Conservation (phyloP, 169 alveolate genomes). For the Toxoplasma gondii region DNA sequence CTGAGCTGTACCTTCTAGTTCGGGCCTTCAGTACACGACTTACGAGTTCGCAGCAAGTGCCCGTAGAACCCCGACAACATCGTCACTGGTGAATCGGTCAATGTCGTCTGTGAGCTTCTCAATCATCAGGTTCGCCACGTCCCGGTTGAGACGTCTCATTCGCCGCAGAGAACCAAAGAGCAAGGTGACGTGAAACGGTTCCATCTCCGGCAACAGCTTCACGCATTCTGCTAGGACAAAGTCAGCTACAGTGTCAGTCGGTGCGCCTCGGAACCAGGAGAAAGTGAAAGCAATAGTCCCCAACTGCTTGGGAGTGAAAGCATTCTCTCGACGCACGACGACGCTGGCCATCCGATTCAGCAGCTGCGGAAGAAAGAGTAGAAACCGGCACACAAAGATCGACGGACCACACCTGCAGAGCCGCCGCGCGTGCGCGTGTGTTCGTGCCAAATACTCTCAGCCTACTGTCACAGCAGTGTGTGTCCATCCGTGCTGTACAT, state of each 20-base stretch:
- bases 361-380: slow-evolving; percentile 11
- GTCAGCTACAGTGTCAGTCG: background rate
- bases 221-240: background rate
- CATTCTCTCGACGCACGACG: slow-evolving; percentile 33
- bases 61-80: background rate
- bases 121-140: background rate
- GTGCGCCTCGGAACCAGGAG: slow-evolving; percentile 15
- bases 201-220: slow-evolving; percentile 34
- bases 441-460: background rate
- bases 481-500: no score
- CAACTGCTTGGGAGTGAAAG: slow-evolving; percentile 10
- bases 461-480: no score
- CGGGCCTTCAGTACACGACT: background rate
- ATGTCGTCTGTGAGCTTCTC: slow-evolving; percentile 39
- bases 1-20: no score
- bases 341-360: background rate
- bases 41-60: background rate
- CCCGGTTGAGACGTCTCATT: background rate
- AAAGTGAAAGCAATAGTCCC: background rate
- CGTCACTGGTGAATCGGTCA: slow-evolving; percentile 31
- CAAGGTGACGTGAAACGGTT: background rate
- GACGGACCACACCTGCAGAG: background rate
- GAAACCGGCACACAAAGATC: background rate
- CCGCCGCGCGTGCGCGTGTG: background rate
- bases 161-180: background rate